Conservation (phyloP, 129 eudicot genomes). For the Flaveria linearis region DNA sequence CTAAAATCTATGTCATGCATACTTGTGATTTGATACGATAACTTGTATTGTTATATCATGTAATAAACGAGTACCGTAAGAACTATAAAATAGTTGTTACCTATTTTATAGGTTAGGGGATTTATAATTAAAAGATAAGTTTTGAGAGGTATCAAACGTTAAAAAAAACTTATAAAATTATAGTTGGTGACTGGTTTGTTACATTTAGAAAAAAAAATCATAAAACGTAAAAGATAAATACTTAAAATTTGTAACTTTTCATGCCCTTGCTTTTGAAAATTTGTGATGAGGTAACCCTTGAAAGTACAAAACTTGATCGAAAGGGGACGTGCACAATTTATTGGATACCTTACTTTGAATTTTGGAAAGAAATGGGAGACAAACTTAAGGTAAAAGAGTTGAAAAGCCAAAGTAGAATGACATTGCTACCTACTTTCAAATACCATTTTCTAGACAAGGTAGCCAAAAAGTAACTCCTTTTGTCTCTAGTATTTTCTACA, state of each 20-base stretch:
- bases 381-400: constrained; percentile 34
- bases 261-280: constrained; percentile 8
- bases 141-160: background rate
- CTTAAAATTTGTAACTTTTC: background rate
- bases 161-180: background rate
- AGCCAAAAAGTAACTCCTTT: constrained; percentile 20
- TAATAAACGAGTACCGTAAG: too few species aligned
- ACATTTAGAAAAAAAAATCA: background rate
- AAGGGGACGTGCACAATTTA: constrained; percentile 29
- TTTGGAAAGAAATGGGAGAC: constrained; percentile 30
- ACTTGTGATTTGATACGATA: too few species aligned
- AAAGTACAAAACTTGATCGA: constrained; percentile 17
- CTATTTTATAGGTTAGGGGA: too few species aligned
- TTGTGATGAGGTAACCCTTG: constrained; percentile 25
- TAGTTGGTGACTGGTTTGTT: background rate
- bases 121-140: too few species aligned
- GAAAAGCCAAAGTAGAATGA: constrained; percentile 31
- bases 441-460: constrained; percentile 24
- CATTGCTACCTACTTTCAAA: constrained; percentile 33
- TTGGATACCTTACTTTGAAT: constrained; percentile 39
- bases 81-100: too few species aligned
- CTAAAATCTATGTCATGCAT: too few species aligned
- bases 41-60: too few species aligned
- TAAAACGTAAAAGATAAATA: too few species aligned
- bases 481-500: constrained; percentile 4